Conservation (phyloP, 2,329 filamentous ascomycete genomes). For the Beauveria australis region DNA sequence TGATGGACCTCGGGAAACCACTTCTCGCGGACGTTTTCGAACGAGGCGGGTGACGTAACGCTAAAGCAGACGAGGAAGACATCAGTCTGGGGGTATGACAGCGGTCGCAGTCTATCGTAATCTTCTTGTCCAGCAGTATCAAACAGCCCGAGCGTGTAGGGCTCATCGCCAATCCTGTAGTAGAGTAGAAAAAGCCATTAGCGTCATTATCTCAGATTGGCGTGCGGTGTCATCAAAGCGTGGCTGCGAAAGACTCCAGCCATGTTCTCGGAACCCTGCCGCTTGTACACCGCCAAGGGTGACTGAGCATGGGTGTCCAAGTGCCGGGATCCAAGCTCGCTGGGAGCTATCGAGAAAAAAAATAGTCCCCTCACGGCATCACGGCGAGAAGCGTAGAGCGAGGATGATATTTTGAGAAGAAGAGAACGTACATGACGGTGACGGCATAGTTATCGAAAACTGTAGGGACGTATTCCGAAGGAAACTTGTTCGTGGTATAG, state of each 20-base stretch:
- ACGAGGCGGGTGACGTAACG: slow-evolving; percentile 92
- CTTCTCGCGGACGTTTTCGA: slow-evolving; percentile 98
- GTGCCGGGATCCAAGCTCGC: not conserved
- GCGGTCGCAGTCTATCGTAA: slow-evolving; percentile 92
- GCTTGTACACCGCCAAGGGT: slow-evolving; percentile 4
- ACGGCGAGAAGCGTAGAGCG: not conserved
- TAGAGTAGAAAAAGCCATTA: not conserved
- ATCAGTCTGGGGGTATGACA: slow-evolving; percentile 97
- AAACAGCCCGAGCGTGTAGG: slow-evolving; percentile 93
- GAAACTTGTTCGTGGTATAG: slow-evolving; percentile 99
- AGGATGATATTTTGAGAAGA: not conserved
- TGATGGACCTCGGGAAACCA: slow-evolving; percentile 99
- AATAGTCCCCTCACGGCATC: not conserved
- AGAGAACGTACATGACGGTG: slow-evolving; percentile 84
- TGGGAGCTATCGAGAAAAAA: not conserved
- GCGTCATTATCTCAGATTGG: not conserved
- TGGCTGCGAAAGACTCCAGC: not conserved
- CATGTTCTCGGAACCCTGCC: not conserved
- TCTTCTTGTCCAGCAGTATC: slow-evolving; percentile 99
- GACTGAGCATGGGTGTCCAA: not conserved
- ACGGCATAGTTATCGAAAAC: slow-evolving; percentile 99
- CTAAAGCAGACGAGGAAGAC: slow-evolving; percentile 99
- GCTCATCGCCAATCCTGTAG: slow-evolving; percentile 92
- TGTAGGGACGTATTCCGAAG: slow-evolving; percentile 98
- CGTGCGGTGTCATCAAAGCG: not conserved